A percentile compares a stretch with the other conserved stretches of the same genome.
Evolutionary conservation across 2,329 filamentous ascomycete species (phyloP).

Genomic region (Oidium heveae): DNA sequence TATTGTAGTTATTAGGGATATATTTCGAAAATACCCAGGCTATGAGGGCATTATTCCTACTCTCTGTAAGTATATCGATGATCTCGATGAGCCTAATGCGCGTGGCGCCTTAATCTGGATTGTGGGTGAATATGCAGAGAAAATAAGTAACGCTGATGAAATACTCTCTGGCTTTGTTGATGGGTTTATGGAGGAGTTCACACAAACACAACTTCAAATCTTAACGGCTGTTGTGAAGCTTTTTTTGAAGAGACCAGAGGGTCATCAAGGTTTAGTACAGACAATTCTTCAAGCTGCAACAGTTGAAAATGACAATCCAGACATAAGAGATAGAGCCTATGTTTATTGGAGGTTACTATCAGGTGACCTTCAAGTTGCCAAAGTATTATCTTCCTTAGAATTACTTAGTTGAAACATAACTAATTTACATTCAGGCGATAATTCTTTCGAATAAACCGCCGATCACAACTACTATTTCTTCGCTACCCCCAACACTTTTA

Average conservation of each 20-base stretch:
- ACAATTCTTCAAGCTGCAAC: slow-evolving; percentile 86
- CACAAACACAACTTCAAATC: slow-evolving; percentile 95
- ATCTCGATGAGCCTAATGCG: slow-evolving; percentile 81
- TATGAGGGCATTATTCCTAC: slow-evolving; percentile 97
- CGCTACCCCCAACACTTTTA: slow-evolving; percentile 56
- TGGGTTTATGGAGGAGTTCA: slow-evolving; percentile 86
- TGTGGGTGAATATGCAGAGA: slow-evolving; percentile 95
- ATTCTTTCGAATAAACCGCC: slow-evolving; percentile 84
- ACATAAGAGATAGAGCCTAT: slow-evolving; percentile 89
- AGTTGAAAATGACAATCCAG: slow-evolving; percentile 87
- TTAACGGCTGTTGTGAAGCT: slow-evolving; percentile 92
- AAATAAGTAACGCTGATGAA: slow-evolving; percentile 95
- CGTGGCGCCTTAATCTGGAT: slow-evolving; percentile 92
- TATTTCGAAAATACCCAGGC: slow-evolving; percentile 87
- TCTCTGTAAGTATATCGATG: slow-evolving; percentile 87
- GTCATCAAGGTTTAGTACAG: slow-evolving; percentile 72
- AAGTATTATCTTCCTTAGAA: slow-evolving; percentile 23
- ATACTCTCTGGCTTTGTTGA: slow-evolving; percentile 83
- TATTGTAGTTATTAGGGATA: slow-evolving; percentile 97
- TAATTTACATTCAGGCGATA: slow-evolving; percentile 31
- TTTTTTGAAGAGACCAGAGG: slow-evolving; percentile 88
- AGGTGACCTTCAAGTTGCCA: slow-evolving; percentile 71
- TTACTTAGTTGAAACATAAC: background rate
- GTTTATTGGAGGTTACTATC: slow-evolving; percentile 95
- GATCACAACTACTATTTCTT: slow-evolving; percentile 83